Conservation (phyloP, 306 rosid genomes). For the Lathyrus aphaca region DNA sequence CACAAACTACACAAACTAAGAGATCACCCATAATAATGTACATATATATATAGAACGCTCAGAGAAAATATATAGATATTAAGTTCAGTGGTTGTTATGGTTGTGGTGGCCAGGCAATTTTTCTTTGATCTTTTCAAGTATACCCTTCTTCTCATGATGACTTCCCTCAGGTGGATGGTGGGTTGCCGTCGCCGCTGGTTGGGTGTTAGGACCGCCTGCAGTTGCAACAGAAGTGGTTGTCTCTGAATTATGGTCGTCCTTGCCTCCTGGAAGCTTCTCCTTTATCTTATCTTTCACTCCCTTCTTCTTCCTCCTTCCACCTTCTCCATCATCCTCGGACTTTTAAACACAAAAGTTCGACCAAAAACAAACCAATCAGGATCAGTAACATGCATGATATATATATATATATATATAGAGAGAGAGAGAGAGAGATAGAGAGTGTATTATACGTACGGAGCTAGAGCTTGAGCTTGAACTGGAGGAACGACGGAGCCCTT, state of each 20-base stretch:
- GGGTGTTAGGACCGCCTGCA: neutral
- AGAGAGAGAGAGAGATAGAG: neutral
- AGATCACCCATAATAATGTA: too few species aligned
- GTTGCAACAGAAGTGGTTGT: neutral
- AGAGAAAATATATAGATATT: neutral
- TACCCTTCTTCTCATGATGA: slow-evolving; percentile 55
- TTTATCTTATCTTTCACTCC: slow-evolving; percentile 64
- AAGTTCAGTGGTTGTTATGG: slow-evolving; percentile 9
- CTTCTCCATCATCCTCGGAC: slow-evolving; percentile 78
- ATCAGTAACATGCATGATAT: neutral
- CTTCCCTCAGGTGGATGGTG: slow-evolving; percentile 42
- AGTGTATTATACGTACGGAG: slow-evolving; percentile 1
- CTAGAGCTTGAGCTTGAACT: slow-evolving; percentile 65
- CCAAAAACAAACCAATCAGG: neutral
- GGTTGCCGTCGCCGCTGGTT: neutral
- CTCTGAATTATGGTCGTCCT: slow-evolving; percentile 16
- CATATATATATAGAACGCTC: neutral
- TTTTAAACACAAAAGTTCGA: neutral
- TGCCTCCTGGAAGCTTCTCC: slow-evolving; percentile 57
- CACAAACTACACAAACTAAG: too few species aligned
- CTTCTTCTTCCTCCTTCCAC: slow-evolving; percentile 70
- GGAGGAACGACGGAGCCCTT: slow-evolving; percentile 48
- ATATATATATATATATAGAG: too few species aligned
- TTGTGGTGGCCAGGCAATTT: slow-evolving; percentile 74
- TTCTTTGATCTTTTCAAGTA: slow-evolving; percentile 76